Conservation (phyloP, 2,329 filamentous ascomycete genomes). For the Plenodomus biglobosus region DNA sequence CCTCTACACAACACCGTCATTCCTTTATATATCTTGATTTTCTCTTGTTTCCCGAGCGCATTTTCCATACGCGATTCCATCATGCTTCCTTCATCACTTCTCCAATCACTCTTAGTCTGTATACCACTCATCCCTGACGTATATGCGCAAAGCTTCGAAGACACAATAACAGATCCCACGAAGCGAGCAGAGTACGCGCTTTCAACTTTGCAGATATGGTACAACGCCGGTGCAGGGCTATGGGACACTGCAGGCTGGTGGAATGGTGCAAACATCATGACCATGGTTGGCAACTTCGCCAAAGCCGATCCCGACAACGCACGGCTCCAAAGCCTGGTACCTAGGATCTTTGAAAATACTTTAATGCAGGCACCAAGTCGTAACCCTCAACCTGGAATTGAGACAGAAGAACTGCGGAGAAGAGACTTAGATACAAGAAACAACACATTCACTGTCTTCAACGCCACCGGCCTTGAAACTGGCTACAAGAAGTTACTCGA, state of each 20-base stretch:
- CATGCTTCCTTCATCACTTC: slow-evolving; percentile 22
- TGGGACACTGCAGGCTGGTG: slow-evolving; percentile 71
- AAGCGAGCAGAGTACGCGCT: slow-evolving; percentile 39
- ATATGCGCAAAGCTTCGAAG: slow-evolving; percentile 19
- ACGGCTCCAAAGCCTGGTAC: slow-evolving; percentile 42
- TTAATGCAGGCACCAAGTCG: slow-evolving; percentile 37
- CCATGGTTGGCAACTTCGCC: slow-evolving; percentile 60
- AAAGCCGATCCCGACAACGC: slow-evolving; percentile 25
- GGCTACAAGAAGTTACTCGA: slow-evolving; percentile 29
- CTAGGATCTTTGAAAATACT: slow-evolving; percentile 50
- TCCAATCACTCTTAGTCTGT: slow-evolving; percentile 16
- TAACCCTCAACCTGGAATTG: slow-evolving; percentile 34
- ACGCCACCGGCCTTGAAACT: slow-evolving; percentile 7
- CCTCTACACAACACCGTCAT: not conserved
- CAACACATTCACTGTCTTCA: slow-evolving; percentile 8
- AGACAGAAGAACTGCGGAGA: slow-evolving; percentile 4
- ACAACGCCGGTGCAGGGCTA: slow-evolving; percentile 61
- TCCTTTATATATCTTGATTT: not conserved
- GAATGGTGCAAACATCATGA: slow-evolving; percentile 70
- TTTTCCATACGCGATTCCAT: not conserved
- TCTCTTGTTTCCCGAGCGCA: not conserved
- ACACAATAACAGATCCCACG: slow-evolving; percentile 19
- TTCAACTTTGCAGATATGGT: slow-evolving; percentile 61
- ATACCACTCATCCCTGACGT: slow-evolving; percentile 21
- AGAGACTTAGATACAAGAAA: slow-evolving; percentile 6